Evolutionary conservation across 208 protist genomes (phyloP).

Genomic region (Trichomonas tenax): DNA sequence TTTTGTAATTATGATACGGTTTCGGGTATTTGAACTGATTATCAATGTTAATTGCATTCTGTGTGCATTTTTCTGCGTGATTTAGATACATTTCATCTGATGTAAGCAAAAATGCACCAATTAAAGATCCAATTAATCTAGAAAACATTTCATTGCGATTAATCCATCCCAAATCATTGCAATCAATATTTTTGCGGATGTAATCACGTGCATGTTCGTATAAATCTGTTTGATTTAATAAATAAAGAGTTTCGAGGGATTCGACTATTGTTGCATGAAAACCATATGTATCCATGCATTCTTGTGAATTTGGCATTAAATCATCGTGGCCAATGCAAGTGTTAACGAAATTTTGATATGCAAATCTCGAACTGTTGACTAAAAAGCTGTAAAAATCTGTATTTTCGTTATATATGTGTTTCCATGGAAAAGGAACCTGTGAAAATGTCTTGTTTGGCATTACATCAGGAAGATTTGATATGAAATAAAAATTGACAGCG

Average conservation of each 20-base stretch:
- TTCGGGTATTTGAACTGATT: not conserved
- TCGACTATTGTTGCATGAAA: not conserved
- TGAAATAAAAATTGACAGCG: not conserved
- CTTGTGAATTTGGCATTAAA: not conserved
- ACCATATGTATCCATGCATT: not conserved
- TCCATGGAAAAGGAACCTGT: not conserved
- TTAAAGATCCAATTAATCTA: not conserved
- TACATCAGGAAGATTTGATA: not conserved
- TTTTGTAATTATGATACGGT: not conserved
- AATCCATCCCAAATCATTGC: not conserved
- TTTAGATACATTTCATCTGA: not conserved
- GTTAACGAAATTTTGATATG: not conserved
- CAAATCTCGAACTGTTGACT: not conserved
- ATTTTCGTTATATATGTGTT: not conserved
- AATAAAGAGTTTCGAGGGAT: not conserved
- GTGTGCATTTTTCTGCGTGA: not conserved
- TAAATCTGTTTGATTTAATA: not conserved
- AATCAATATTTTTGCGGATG: not conserved
- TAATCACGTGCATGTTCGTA: not conserved
- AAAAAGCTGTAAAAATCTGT: not conserved
- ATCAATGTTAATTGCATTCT: not conserved
- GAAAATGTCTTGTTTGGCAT: not conserved
- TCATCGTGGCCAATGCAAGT: not conserved
- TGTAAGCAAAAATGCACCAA: not conserved
- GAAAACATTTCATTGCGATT: not conserved